A percentile compares a stretch with the other conserved stretches of the same genome.
Evolutionary conservation across 306 rosid species (phyloP).

Genomic region (Ammopiptanthus mongolicus): DNA sequence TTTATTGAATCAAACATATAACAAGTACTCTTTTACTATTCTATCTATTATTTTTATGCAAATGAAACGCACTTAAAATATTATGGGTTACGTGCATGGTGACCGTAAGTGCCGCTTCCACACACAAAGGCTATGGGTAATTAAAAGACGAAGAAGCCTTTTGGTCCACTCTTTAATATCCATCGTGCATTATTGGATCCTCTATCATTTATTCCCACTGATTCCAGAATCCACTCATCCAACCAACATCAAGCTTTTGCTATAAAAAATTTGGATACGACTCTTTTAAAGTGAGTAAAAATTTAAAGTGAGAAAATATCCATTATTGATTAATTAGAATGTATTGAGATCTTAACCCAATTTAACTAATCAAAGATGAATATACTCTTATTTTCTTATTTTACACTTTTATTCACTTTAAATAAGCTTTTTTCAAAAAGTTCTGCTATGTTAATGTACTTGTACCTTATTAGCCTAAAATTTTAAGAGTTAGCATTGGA

Average conservation of each 20-base stretch:
- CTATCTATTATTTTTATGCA: too few relatives aligned
- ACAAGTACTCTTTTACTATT: too few relatives aligned
- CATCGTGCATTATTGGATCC: slow-evolving; percentile 20
- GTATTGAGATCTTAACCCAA: too few relatives aligned
- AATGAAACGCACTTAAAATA: too few relatives aligned
- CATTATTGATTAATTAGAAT: too few relatives aligned
- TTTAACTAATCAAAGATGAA: too few relatives aligned
- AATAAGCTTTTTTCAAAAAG: too few relatives aligned
- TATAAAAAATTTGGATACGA: neutral
- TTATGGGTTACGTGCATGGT: slow-evolving; percentile 30
- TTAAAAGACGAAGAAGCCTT: neutral
- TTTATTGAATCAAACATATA: too few relatives aligned
- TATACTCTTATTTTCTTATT: too few relatives aligned
- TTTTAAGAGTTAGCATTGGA: neutral
- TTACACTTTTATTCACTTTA: too few relatives aligned
- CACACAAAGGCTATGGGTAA: slow-evolving; percentile 9
- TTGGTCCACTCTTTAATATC: slow-evolving; percentile 16
- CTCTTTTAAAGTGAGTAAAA: too few relatives aligned
- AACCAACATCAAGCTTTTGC: slow-evolving; percentile 12
- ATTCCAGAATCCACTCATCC: slow-evolving; percentile 28
- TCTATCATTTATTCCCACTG: slow-evolving; percentile 17
- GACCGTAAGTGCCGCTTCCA: slow-evolving; percentile 21
- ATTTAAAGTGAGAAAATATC: too few relatives aligned
- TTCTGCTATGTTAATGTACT: neutral
- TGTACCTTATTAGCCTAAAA: neutral